phyloP scores from a whole-genome alignment of 768 basidiomycete species.

The Pleurotus djamor region DNA sequence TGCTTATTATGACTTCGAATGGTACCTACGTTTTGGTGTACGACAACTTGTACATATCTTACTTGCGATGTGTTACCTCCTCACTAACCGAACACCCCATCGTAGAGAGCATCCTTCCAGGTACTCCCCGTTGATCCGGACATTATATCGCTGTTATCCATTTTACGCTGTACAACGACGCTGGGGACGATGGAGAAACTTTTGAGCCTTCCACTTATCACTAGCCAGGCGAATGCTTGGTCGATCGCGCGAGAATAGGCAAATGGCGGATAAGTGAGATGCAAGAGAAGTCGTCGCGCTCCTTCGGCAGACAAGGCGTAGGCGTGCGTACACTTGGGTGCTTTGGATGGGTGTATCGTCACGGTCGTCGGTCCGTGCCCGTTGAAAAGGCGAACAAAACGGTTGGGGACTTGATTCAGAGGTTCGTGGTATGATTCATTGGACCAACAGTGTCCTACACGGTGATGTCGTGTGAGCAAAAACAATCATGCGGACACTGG shows the following conservation, averaged over 20 bases:
- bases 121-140: conserved; percentile 42
- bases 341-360: conserved; percentile 50
- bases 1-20: too few relatives aligned
- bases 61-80: too few relatives aligned
- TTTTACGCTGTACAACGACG: conserved; percentile 65
- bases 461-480: not conserved
- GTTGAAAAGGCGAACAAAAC: not conserved
- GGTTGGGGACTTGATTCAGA: conserved; percentile 14
- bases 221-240: conserved; percentile 69
- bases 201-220: conserved; percentile 50
- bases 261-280: conserved; percentile 62
- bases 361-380: conserved; percentile 1
- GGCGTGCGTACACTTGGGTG: conserved; percentile 73
- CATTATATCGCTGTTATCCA: conserved; percentile 53
- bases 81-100: conserved; percentile 38
- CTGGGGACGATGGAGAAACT: conserved; percentile 69
- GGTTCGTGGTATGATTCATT: conserved; percentile 53
- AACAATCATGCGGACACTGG: not conserved
- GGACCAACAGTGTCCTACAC: conserved; percentile 82
- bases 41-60: too few relatives aligned
- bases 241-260: conserved; percentile 80
- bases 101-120: conserved; percentile 50
- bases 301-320: conserved; percentile 61
- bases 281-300: conserved; percentile 56
- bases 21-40: too few relatives aligned